Evolutionary conservation across 768 basidiomycete genomes (phyloP).

Genomic region (Daedaleopsis nitida): DNA sequence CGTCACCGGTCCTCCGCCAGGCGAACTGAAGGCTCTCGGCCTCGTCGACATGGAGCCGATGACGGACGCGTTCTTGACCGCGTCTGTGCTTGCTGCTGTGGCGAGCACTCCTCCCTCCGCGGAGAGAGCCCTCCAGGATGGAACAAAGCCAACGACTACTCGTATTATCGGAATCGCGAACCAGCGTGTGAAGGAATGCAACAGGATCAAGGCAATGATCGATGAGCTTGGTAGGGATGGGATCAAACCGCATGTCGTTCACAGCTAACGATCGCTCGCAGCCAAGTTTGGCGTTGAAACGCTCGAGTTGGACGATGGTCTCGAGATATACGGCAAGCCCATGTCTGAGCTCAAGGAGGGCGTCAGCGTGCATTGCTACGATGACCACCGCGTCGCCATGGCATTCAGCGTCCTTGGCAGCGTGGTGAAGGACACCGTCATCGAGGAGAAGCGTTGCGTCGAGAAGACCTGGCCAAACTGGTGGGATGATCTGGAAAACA

Average conservation of each 20-base stretch:
- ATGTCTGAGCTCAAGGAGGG: constrained; percentile 62
- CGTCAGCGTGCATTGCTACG: constrained; percentile 92
- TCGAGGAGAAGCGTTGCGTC: constrained; percentile 97
- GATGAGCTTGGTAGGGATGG: constrained; percentile 77
- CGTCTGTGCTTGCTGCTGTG: constrained; percentile 89
- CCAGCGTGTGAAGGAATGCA: constrained; percentile 98
- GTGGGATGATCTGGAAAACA: constrained; percentile 98
- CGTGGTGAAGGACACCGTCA: constrained; percentile 69
- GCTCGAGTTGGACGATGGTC: constrained; percentile 88
- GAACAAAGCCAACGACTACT: constrained; percentile 47
- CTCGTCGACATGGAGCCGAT: constrained; percentile 98
- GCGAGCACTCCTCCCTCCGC: constrained; percentile 47
- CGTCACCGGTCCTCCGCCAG: constrained; percentile 85
- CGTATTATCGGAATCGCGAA: constrained; percentile 95
- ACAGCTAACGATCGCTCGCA: constrained; percentile 29
- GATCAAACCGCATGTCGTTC: not conserved
- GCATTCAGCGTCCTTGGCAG: constrained; percentile 89
- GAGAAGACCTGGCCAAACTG: constrained; percentile 99
- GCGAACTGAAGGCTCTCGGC: constrained; percentile 79
- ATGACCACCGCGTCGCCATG: constrained; percentile 99
- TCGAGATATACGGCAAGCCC: constrained; percentile 84
- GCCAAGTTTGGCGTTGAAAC: constrained; percentile 96
- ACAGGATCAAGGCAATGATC: constrained; percentile 95
- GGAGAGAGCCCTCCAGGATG: constrained; percentile 47
- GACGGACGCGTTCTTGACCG: constrained; percentile 99